A percentile compares a stretch with the other conserved stretches of the same genome.
Conservation (phyloP, 2,329 filamentous ascomycete species). For the Aspergillus quadricinctus region DNA sequence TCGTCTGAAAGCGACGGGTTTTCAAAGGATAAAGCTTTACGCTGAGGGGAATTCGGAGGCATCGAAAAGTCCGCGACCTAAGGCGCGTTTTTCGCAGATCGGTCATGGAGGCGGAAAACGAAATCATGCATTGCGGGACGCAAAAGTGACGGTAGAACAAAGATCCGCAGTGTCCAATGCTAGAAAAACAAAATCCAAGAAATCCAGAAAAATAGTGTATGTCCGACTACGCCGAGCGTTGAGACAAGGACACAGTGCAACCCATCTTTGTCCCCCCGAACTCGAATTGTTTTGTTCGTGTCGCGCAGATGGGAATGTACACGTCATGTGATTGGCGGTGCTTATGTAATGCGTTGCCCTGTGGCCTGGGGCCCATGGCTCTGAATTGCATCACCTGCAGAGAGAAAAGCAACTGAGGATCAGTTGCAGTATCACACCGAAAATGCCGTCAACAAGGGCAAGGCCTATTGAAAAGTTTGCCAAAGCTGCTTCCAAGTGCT, state of each 20-base stretch:
- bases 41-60: slow-evolving; percentile 45
- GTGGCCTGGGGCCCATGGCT: background rate
- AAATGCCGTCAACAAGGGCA: slow-evolving; percentile 45
- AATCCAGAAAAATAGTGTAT: background rate
- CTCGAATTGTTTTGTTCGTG: slow-evolving; percentile 14
- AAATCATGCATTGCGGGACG: slow-evolving; percentile 38
- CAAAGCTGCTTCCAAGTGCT: slow-evolving; percentile 61
- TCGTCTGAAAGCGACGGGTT: slow-evolving; percentile 54
- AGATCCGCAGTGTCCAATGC: slow-evolving; percentile 4
- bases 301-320: slow-evolving; percentile 15
- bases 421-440: slow-evolving; percentile 7
- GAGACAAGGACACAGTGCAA: slow-evolving; percentile 1
- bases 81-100: slow-evolving; percentile 40
- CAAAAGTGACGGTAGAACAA: slow-evolving; percentile 2
- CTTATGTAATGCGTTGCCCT: slow-evolving; percentile 13
- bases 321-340: slow-evolving; percentile 6
- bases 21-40: slow-evolving; percentile 39
- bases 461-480: slow-evolving; percentile 68
- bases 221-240: background rate
- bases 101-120: slow-evolving; percentile 38
- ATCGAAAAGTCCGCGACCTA: slow-evolving; percentile 47
- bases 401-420: background rate
- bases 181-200: background rate
- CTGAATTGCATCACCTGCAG: background rate
- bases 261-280: slow-evolving; percentile 5